Evolutionary conservation across 768 basidiomycete species (phyloP).

Genomic region (Pulveroboletus sp.): DNA sequence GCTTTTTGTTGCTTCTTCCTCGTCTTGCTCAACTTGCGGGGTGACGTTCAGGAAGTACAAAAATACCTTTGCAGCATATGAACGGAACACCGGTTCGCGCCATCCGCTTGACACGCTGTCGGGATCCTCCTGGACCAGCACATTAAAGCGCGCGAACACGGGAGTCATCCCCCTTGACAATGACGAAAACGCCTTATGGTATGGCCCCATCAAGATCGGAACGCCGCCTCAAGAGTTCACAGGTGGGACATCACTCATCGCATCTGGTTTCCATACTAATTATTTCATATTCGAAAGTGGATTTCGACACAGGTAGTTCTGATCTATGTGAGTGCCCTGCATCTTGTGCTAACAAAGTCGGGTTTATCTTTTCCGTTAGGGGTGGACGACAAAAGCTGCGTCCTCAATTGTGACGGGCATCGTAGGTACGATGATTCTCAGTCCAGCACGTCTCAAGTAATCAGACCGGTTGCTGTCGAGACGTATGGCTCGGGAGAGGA

Average conservation of each 20-base stretch:
- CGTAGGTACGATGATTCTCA: conserved; percentile 19
- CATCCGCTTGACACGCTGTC: conserved; percentile 27
- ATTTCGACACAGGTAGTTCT: conserved; percentile 48
- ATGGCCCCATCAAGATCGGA: conserved; percentile 40
- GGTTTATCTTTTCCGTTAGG: conserved; percentile 22
- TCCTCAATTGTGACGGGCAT: conserved; percentile 24
- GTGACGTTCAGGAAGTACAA: conserved; percentile 34
- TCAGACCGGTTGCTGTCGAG: conserved; percentile 20
- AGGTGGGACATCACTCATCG: conserved; percentile 21
- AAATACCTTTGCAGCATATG: conserved; percentile 37
- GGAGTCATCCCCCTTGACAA: conserved; percentile 28
- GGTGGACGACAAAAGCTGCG: conserved; percentile 26
- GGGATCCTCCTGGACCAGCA: background rate
- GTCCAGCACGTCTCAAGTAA: conserved; percentile 24
- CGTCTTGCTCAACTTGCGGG: background rate
- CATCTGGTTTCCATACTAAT: background rate
- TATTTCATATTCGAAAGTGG: conserved; percentile 27
- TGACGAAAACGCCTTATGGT: conserved; percentile 36
- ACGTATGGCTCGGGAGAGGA: conserved; percentile 37
- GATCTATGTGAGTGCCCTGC: conserved; percentile 31
- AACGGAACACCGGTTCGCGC: conserved; percentile 38
- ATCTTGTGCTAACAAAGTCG: background rate
- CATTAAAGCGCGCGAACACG: conserved; percentile 7
- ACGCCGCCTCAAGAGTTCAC: conserved; percentile 39
- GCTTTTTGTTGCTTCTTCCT: background rate